Conservation (phyloP, 2,329 filamentous ascomycete species). For the Arthrinium phaeospermum region DNA sequence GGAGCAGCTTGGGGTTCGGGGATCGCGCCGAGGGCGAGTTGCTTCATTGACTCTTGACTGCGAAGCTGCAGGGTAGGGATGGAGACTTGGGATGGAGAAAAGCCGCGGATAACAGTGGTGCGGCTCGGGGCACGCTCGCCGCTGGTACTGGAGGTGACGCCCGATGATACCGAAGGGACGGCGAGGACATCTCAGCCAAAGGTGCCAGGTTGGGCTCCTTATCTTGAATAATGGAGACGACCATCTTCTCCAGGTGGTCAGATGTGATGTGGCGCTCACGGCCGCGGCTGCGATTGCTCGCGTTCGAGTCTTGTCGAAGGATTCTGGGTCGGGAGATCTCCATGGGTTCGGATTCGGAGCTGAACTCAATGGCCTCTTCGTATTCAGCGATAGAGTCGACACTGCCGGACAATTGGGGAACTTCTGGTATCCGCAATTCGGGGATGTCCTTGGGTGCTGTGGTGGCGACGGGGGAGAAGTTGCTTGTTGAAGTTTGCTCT, state of each 20-base stretch:
- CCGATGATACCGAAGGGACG: constrained; percentile 43
- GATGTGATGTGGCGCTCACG: constrained; percentile 91
- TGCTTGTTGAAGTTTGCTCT: constrained; percentile 51
- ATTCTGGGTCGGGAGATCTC: constrained; percentile 71
- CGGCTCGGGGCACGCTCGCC: constrained; percentile 41
- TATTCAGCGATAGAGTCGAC: constrained; percentile 73
- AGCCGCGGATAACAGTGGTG: constrained; percentile 80
- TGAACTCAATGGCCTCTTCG: constrained; percentile 68
- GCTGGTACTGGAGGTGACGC: constrained; percentile 60
- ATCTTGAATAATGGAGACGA: constrained; percentile 89
- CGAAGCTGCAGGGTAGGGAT: constrained; percentile 52
- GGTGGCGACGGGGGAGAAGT: constrained; percentile 25
- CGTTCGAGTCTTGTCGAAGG: constrained; percentile 73
- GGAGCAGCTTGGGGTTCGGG: constrained; percentile 65
- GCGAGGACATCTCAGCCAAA: constrained; percentile 50
- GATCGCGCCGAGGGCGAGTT: constrained; percentile 59
- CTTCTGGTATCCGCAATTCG: constrained; percentile 51
- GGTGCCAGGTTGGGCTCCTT: constrained; percentile 69
- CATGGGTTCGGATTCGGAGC: constrained; percentile 58
- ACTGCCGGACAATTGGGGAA: constrained; percentile 78
- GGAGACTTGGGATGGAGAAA: constrained; percentile 73
- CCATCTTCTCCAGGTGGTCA: constrained; percentile 90
- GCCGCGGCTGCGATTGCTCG: constrained; percentile 72
- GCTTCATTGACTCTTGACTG: constrained; percentile 45
- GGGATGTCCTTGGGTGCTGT: constrained; percentile 58